These are phyloP conservation scores for Brettanomyces naardenensis DNA, from an alignment of 805 yeast genomes.

Conservation along the genomic window DNA sequence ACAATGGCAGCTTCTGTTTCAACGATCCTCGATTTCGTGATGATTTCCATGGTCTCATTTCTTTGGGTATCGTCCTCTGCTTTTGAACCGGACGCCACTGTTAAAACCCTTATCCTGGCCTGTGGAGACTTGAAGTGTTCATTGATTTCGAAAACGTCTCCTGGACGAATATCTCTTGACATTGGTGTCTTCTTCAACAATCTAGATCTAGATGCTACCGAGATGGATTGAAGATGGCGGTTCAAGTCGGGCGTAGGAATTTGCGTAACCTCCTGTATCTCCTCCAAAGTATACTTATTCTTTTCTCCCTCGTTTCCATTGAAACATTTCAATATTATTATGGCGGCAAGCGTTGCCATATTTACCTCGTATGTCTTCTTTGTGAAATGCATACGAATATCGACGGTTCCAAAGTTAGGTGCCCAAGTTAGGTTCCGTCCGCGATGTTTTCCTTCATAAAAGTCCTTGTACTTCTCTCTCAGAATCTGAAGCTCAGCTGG, in stretches of 20 bases:
- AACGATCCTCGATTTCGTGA: slow-evolving; percentile 55
- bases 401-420: slow-evolving; percentile 76
- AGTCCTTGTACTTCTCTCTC: slow-evolving; percentile 39
- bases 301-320: slow-evolving; percentile 46
- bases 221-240: slow-evolving; percentile 70
- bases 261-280: slow-evolving; percentile 56
- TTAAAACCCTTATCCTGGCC: slow-evolving; percentile 64
- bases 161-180: slow-evolving; percentile 58
- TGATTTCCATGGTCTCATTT: slow-evolving; percentile 43
- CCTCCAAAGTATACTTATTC: slow-evolving; percentile 44
- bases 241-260: slow-evolving; percentile 69
- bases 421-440: slow-evolving; percentile 71
- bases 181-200: slow-evolving; percentile 68
- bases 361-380: slow-evolving; percentile 68
- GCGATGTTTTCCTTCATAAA: slow-evolving; percentile 41
- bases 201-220: slow-evolving; percentile 76
- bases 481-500: slow-evolving; percentile 38
- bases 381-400: slow-evolving; percentile 62
- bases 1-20: slow-evolving; percentile 83
- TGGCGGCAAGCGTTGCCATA: slow-evolving; percentile 75
- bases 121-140: slow-evolving; percentile 60
- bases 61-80: slow-evolving; percentile 48
- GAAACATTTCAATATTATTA: slow-evolving; percentile 62
- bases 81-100: slow-evolving; percentile 44
- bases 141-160: slow-evolving; percentile 63